Base-by-base conservation (phyloP, 306 rosid species). In the Cicer pinnatifidum region DNA sequence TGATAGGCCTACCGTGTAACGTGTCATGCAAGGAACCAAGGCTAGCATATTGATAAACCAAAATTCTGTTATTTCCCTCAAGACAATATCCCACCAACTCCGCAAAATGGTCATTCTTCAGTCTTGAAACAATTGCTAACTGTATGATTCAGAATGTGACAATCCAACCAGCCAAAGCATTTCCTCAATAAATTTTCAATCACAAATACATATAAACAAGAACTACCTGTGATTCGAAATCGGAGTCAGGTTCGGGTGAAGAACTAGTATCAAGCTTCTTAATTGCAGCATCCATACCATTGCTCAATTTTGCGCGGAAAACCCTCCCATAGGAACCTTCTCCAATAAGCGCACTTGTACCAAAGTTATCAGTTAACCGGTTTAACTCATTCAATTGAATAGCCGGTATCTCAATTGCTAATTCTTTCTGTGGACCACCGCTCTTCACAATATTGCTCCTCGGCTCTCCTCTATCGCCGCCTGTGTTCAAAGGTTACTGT, bases 311-410 rank as follows among this genome's bases (percentile, higher is more conserved):
- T 12, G 95, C 95, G 13, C 50, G 80, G 85, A 75, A 94, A 76
- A 91, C 99, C 40, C 96, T 73, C 56, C 99, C 99, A 53, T 94
- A 94, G 28, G 99, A 94, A 76, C 99, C 99, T 88, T 94, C 99
- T 1, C 99, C 99, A 43, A 94, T 94, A 71, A 89, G 88, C 46
- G 96, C 86, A 71, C 87, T 86, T 11, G 84, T 4, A 40, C 99
- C 99, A 17, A 91, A 94, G 75, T 89, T 88, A 11, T 83, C 71
- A 13, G 99, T 94, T 48, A 82, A 71, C 75, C 95, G 86, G 72
- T 88, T 87, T 75, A 94, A 83, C 84, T 91, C 99, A 64, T 81
- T 90, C 81, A 94, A 68, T 16, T 88, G 13, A 5, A 94, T 81
- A 5, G 89, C 75, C 0, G 97, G 97, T 33, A 83, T 82, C 86